These are phyloP conservation scores for Hygrocybe punicea DNA, from an alignment of 768 basidiomycete species.

Conservation along the genomic window DNA sequence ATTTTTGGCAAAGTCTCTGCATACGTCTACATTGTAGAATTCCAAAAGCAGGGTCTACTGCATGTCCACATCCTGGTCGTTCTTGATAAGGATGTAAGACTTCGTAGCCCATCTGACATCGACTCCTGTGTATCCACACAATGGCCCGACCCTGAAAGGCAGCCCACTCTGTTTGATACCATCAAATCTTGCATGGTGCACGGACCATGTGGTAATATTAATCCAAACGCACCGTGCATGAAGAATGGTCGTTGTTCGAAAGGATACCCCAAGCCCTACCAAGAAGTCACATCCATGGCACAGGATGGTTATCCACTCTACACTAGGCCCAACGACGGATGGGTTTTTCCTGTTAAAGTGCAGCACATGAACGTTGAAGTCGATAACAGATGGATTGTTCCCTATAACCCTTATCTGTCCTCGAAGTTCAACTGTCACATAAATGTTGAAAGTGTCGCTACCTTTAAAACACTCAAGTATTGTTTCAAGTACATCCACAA, in stretches of 20 bases:
- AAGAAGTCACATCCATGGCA: slow-evolving; percentile 25
- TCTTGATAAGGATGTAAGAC: slow-evolving; percentile 29
- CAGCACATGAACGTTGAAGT: slow-evolving; percentile 38
- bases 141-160: no score
- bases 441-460: slow-evolving; percentile 40
- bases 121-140: slow-evolving; percentile 41
- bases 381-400: slow-evolving; percentile 17
- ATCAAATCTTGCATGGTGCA: slow-evolving; percentile 46
- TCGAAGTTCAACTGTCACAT: slow-evolving; percentile 40
- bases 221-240: slow-evolving; percentile 30
- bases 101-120: slow-evolving; percentile 33
- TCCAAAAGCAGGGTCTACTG: no score
- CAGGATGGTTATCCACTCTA: slow-evolving; percentile 40
- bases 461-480: slow-evolving; percentile 40
- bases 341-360: slow-evolving; percentile 26
- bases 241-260: no score
- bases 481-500: no score
- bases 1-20: neutral
- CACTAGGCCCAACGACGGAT: slow-evolving; percentile 17
- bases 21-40: neutral
- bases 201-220: slow-evolving; percentile 39
- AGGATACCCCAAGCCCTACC: slow-evolving; percentile 40
- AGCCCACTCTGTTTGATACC: slow-evolving; percentile 38
- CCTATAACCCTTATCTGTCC: no score
- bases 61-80: slow-evolving; percentile 44